phyloP scores from a whole-genome alignment of 768 basidiomycete species.

The Termitomyces sp. region DNA sequence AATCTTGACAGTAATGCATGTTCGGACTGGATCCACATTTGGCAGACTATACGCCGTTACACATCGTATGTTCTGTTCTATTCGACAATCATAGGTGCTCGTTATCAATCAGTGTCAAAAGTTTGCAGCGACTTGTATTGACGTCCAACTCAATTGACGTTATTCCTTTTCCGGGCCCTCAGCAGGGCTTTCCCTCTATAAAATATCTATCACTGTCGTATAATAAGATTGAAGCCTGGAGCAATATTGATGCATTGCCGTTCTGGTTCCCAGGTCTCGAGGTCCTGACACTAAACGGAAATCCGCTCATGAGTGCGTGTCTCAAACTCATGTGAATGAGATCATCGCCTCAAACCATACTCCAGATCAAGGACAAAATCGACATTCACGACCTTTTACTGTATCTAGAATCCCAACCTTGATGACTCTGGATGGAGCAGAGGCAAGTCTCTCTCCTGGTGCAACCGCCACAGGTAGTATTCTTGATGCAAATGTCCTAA shows the following conservation, averaged over 20 bases:
- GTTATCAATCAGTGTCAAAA: constrained; percentile 26
- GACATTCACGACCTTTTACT: constrained; percentile 52
- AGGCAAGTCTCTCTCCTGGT: constrained; percentile 37
- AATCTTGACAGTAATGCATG: constrained; percentile 74
- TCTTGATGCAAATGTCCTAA: constrained; percentile 3
- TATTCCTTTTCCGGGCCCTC: constrained; percentile 41
- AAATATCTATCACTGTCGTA: constrained; percentile 61
- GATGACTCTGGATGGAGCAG: constrained; percentile 56
- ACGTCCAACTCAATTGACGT: constrained; percentile 54
- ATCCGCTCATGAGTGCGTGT: constrained; percentile 59
- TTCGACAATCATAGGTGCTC: constrained; percentile 7
- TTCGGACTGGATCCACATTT: constrained; percentile 50
- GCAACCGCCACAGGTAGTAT: neutral
- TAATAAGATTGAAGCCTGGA: constrained; percentile 60
- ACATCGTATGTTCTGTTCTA: constrained; percentile 38
- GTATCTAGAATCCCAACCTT: constrained; percentile 71
- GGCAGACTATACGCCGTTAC: constrained; percentile 39
- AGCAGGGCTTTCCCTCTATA: constrained; percentile 31
- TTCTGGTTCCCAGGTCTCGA: constrained; percentile 68
- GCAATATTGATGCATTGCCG: constrained; percentile 58
- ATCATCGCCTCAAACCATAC: constrained; percentile 2
- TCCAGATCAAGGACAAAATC: constrained; percentile 30
- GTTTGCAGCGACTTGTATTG: constrained; percentile 64
- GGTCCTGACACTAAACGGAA: constrained; percentile 57
- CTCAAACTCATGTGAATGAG: neutral